Evolutionary conservation across 202 grass and related monocot genomes (phyloP), one percentile per base, ranked within the genome.

Genomic region (Schoenoplectus tabernaemontani): DNA sequence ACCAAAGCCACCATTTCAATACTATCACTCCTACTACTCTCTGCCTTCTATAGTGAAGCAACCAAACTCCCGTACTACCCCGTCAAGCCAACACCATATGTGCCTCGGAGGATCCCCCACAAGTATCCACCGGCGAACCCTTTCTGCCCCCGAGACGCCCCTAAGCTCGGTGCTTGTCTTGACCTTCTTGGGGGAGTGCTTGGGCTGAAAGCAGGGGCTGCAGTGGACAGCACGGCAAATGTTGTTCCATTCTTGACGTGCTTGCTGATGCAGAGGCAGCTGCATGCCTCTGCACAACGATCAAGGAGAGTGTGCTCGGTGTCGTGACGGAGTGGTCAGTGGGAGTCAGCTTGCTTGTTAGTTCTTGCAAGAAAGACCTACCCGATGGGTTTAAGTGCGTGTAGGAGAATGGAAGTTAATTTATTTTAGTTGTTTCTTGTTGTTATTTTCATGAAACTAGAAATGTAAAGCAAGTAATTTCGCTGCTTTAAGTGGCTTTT

Each of bases 301-400:
- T 90, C 48, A 97, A 92, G 86, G 91, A 94, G 78, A 83, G 34
- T 20, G 68, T 87, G 70, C 83, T 97, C 39, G 84, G 89, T 38
- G 78, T 94, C 78, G 83, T 89, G 19, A 88, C 81, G 17, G 56
- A 89, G 74, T 94, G 95, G 91, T 84, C 84, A 12, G 95, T 97
- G 65, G 84, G 82, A 1, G 83, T 97, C 48, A 82, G 89, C 79
- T 71, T 92, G 82, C 50, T 97, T 42, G 91, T 86, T 63, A 97
- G 84, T 77, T 59, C 89, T 34, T 97, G 94, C 80, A 92, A 86
- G 42, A 87, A 65, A 78, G 84, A 90, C 1, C 51, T 94, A 28
- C 91, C 91, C 4, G 84, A 90, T 78, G 91, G 89, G 0, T 97
- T 94, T 67, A 90, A 94, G 78, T 94, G 91, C 80, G 80, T 91